phyloP scores from a whole-genome alignment of 2,329 filamentous ascomycete species.

The Paraconiothyrium brasiliense region DNA sequence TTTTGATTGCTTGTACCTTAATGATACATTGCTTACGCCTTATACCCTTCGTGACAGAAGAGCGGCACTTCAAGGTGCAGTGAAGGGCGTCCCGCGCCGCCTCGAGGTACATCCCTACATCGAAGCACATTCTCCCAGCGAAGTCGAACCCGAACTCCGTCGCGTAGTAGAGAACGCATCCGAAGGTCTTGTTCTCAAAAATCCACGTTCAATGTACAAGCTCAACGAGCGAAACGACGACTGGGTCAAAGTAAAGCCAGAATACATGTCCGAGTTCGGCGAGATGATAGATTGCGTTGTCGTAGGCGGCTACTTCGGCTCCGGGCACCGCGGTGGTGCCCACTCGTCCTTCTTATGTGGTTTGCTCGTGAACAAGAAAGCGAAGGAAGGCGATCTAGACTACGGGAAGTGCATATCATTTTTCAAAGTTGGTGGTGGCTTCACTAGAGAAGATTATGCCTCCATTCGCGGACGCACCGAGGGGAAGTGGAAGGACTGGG shows the following conservation, averaged over 20 bases:
- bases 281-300: constrained; percentile 91
- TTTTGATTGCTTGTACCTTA: constrained; percentile 92
- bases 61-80: constrained; percentile 74
- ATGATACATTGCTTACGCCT: constrained; percentile 78
- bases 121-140: constrained; percentile 70
- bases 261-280: constrained; percentile 97
- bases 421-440: constrained; percentile 96
- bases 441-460: constrained; percentile 84
- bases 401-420: constrained; percentile 89
- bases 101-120: constrained; percentile 83
- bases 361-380: constrained; percentile 75
- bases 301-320: constrained; percentile 92
- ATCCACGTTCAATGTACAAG: constrained; percentile 84
- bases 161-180: constrained; percentile 86
- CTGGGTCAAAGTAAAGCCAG: constrained; percentile 98
- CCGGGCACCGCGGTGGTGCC: constrained; percentile 81
- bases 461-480: constrained; percentile 84
- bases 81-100: constrained; percentile 75
- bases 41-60: constrained; percentile 86
- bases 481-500: constrained; percentile 91
- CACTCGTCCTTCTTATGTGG: constrained; percentile 93
- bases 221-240: constrained; percentile 92
- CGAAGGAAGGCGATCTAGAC: constrained; percentile 64
- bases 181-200: constrained; percentile 93
- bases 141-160: constrained; percentile 81